Evolutionary conservation across 192 early-diverging fungal genomes (phyloP), one percentile per base, ranked within the genome.

Genomic region (Gonapodya sp.): DNA sequence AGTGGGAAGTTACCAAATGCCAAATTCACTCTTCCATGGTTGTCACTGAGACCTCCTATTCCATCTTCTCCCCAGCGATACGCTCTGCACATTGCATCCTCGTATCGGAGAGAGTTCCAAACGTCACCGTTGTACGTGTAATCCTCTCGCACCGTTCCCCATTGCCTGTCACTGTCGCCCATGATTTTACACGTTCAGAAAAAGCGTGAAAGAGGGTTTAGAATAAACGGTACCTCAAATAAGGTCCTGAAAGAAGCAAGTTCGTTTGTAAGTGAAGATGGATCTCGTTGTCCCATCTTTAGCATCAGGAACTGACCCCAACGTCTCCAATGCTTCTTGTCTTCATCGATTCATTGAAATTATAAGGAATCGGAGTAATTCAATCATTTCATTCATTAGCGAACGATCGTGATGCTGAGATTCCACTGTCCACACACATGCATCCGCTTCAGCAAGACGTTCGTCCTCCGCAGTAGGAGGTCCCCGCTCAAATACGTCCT

Each of bases 121-220:
- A 81, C 84, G 73, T 84, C 81, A 16, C 84, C 82, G n/a, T 85
- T 36, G 1, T 35, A 2, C 80, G 35, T 77, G 78, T 85, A 84
- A 78, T 83, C 84, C 74, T 85, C 84, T n/a, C 84, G 35, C 33
- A 85, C 84, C 16, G 84, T 85, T 1, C 82, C 84, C 84, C 84
- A 85, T 34, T 73, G 36, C 35, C 84, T 82, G 73, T 85, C 84
- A 78, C 73, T 37, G 33, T 81, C 16, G 78, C 80, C 18, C 81
- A 80, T 79, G 78, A 83, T 35, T 24, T 79, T 31, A 18, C 31
- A 18, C 18, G n/a, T 79, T n/a, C 24, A 81, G 80, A 18, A 80
- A 79, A 73, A 33, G 18, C 80, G 31, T 81, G 16, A 30, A 16
- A 81, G 18, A 37, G 33, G 0, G 80, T 33, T 80, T 80, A 18